These are phyloP conservation scores for Erysiphe pisi DNA, from an alignment of 2,329 filamentous ascomycete species.

Conservation along the genomic window DNA sequence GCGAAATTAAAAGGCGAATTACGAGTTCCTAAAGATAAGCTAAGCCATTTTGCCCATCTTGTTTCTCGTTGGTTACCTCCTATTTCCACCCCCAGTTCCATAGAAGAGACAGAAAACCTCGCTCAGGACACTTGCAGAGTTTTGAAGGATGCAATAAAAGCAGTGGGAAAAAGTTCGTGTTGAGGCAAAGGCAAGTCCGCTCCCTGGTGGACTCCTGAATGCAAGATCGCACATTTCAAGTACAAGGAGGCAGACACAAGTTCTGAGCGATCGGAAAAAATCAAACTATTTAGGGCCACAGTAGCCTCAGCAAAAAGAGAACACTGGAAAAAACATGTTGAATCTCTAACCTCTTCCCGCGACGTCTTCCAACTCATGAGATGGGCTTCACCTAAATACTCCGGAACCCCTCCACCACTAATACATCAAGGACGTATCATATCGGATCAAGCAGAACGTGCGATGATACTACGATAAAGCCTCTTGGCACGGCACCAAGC, in stretches of 20 bases:
- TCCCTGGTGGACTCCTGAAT: not conserved
- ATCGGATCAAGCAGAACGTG: no score
- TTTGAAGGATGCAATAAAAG: not conserved
- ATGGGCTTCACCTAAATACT: no score
- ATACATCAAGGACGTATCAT: no score
- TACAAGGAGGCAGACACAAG: not conserved
- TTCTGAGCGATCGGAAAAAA: not conserved
- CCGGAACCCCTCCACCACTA: no score
- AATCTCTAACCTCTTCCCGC: not conserved
- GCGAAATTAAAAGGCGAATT: not conserved
- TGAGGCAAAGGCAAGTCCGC: not conserved
- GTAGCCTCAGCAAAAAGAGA: not conserved
- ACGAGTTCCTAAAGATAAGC: not conserved
- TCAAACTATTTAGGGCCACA: not conserved
- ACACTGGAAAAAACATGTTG: not conserved
- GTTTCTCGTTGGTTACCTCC: not conserved
- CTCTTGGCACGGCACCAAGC: no score
- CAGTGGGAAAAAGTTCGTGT: not conserved
- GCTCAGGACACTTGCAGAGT: not conserved
- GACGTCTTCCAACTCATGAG: no score
- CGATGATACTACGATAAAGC: no score
- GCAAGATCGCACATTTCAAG: not conserved
- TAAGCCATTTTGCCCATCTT: not conserved
- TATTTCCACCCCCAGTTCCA: not conserved
- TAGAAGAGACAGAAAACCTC: not conserved